phyloP scores from a whole-genome alignment of 2,329 filamentous ascomycete species.

The Ceratocystis diversiconidia region DNA sequence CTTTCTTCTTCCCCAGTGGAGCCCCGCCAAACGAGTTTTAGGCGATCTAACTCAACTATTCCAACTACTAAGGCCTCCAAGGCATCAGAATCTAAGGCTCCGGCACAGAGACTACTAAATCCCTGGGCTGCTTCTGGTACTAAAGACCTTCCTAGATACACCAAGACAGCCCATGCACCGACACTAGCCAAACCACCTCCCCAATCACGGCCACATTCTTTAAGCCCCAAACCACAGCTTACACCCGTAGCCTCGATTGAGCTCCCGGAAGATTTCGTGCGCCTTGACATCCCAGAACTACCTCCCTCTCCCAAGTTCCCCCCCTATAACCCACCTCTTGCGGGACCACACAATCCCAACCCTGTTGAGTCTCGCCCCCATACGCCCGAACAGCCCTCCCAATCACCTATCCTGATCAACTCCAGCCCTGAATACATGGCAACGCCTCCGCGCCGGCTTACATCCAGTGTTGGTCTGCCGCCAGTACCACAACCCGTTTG shows the following conservation, averaged over 20 bases:
- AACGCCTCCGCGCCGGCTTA: not conserved
- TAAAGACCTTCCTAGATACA: not conserved
- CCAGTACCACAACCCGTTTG: not conserved
- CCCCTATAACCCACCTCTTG: not conserved
- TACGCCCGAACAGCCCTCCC: not conserved
- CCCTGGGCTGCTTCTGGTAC: slow-evolving; percentile 9
- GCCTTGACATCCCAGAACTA: slow-evolving; percentile 4
- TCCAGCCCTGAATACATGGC: not conserved
- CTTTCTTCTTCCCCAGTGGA: not conserved
- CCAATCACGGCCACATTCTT: not conserved
- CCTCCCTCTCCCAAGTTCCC: not conserved
- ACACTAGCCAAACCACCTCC: not conserved
- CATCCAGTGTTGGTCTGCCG: not conserved
- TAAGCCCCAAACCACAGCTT: not conserved
- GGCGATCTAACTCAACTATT: not conserved
- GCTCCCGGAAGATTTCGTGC: not conserved
- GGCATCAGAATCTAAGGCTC: not conserved
- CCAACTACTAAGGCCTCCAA: not conserved
- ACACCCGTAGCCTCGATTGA: not conserved
- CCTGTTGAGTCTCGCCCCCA: not conserved
- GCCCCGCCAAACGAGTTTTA: not conserved
- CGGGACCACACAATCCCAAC: not conserved
- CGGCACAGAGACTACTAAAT: not conserved
- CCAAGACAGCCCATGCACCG: slow-evolving; percentile 6
- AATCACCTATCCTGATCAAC: slow-evolving; percentile 3